A percentile compares a stretch with the other conserved stretches of the same genome.
Conservation (phyloP, 192 early-diverging fungal species). For the Backusella luteola region DNA sequence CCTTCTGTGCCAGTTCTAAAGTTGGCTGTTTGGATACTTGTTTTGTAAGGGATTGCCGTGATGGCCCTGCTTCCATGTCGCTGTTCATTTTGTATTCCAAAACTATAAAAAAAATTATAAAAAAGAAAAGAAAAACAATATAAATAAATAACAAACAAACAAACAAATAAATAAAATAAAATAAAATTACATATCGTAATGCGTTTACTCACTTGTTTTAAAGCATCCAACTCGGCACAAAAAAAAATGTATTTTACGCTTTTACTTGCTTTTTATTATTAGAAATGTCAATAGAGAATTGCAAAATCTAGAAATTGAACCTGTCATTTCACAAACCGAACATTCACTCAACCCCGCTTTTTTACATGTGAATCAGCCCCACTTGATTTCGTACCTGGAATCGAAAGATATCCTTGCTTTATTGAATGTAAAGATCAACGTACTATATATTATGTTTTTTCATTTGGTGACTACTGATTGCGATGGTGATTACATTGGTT, state of each 20-base stretch:
- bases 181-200: background rate
- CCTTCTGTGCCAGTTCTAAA: background rate
- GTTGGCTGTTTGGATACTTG: background rate
- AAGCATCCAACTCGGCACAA: background rate
- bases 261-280: no score
- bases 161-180: background rate
- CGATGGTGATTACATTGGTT: no score
- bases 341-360: background rate
- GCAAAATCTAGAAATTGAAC: background rate
- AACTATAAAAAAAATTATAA: background rate
- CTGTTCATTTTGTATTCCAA: background rate
- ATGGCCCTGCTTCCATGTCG: constrained; percentile 2
- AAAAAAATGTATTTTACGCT: background rate
- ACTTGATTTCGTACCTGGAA: background rate
- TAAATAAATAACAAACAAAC: background rate
- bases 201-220: background rate
- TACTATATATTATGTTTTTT: no score
- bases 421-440: no score
- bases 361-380: background rate
- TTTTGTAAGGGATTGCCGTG: background rate
- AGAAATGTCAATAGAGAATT: background rate
- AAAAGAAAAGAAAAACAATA: background rate
- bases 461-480: background rate
- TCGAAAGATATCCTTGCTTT: background rate
- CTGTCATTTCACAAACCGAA: background rate